Evolutionary conservation across 306 rosid genomes (phyloP), one percentile per base, ranked within the genome.

Genomic region (Cyclanthera cordifolia): DNA sequence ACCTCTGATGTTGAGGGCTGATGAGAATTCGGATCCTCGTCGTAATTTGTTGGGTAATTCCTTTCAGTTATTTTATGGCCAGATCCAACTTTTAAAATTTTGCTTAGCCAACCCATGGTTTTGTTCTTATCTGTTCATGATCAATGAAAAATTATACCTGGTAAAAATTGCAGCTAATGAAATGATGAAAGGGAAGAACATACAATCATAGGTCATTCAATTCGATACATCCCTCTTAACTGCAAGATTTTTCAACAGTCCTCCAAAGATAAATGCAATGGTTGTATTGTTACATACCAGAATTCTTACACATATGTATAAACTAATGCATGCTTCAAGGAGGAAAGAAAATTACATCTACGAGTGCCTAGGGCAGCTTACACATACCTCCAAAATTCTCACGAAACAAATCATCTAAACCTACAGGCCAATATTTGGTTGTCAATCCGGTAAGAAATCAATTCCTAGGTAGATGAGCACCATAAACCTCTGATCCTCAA

Each of bases 1-100:
- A 93, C 96, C 94, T 87, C 87, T 0, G 99, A 85, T 68, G 82
- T 78, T 5, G 99, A 82, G 58, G 91, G 95, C 69, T 70, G 70
- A 76, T 77, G 78, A 79, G 71, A 78, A 82, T 75, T 74, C 1
- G 80, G 45, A 66, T 83, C 91, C 67, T 79, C 95, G 69, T 78
- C 87, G 69, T 73, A 75, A 16, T 58, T 73, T 12, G 84, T 47
- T 56, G 30, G 80, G 57, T 72, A 86, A 83, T 78, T 82, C 73
- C 80, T 87, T 73, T 87, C 96, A 4, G 58, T 19, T 27, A 48
- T 48, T 45, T 60, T 72, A 58, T 58, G 69, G 49, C 75, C 66
- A 15, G 75, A 72, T 21, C 75, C 75, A 50, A 20, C 75, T 47
- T 72, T 72, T 6, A 72, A 48, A 57, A 72, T 72, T 58, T 72